phyloP scores from a whole-genome alignment of 371 early-diverging fungal genomes.

The Actinomortierella wolfii region DNA sequence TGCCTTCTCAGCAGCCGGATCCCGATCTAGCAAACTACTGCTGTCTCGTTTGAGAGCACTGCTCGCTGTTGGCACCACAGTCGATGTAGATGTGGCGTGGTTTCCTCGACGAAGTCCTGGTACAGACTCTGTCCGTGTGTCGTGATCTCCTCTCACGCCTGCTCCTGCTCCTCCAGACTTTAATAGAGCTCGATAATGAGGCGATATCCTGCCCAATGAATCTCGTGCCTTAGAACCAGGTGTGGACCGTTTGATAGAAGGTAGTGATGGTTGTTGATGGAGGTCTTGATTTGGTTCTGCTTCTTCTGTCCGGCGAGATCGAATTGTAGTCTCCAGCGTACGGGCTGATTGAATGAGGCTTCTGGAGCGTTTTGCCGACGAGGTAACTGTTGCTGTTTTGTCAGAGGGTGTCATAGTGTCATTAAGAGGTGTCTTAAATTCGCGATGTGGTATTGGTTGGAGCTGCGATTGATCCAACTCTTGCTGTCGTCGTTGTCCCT shows the following conservation, averaged over 20 bases:
- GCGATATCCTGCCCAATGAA: slow-evolving; percentile 25
- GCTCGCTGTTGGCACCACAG: not conserved
- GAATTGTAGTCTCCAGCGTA: not conserved
- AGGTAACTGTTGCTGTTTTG: not conserved
- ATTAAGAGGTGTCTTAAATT: not conserved
- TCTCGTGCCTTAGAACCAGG: slow-evolving; percentile 28
- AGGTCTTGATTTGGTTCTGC: slow-evolving; percentile 5
- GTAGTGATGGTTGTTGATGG: not conserved
- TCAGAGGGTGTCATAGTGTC: not conserved
- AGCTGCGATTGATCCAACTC: not conserved
- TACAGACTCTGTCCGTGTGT: not conserved
- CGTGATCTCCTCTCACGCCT: not conserved
- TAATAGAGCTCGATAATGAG: not conserved
- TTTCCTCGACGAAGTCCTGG: not conserved
- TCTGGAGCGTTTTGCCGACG: not conserved
- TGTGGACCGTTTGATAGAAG: not conserved
- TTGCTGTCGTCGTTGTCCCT: not conserved
- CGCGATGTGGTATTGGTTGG: slow-evolving; percentile 4
- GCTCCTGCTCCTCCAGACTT: not conserved
- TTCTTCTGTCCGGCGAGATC: slow-evolving; percentile 2
- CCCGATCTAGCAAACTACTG: not conserved
- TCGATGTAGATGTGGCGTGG: not conserved
- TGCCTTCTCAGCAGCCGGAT: not conserved
- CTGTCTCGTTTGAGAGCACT: not conserved
- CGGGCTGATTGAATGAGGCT: slow-evolving; percentile 1